These are phyloP conservation scores for Parafenestella ontariensis DNA, from an alignment of 2,329 filamentous ascomycete genomes.

Conservation along the genomic window DNA sequence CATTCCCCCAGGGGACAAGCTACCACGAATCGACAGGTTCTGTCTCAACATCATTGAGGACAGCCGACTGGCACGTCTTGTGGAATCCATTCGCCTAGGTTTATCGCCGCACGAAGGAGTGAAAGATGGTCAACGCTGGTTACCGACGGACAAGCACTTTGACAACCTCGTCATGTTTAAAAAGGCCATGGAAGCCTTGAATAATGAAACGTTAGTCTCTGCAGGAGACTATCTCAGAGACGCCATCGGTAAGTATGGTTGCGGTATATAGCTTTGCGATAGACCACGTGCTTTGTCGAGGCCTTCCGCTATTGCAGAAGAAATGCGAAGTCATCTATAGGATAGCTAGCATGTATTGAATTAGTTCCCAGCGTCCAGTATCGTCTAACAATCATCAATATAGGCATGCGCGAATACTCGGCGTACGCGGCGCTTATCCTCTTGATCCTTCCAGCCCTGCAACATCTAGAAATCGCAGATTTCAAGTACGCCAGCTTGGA, in stretches of 20 bases:
- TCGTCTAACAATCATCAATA: neutral
- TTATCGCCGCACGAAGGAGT: slow-evolving; percentile 16
- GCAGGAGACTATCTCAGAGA: slow-evolving; percentile 23
- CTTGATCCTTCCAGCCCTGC: slow-evolving; percentile 26
- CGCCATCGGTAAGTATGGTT: slow-evolving; percentile 12
- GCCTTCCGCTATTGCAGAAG: too few relatives aligned
- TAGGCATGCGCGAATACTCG: slow-evolving; percentile 30
- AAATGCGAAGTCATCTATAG: neutral
- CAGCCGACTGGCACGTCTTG: slow-evolving; percentile 19
- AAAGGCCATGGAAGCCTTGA: slow-evolving; percentile 17
- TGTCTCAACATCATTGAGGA: slow-evolving; percentile 31
- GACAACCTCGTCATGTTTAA: slow-evolving; percentile 18
- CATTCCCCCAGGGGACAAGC: slow-evolving; percentile 16
- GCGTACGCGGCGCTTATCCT: slow-evolving; percentile 33
- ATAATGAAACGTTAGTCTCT: slow-evolving; percentile 21
- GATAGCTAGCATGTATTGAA: neutral
- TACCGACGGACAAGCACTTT: slow-evolving; percentile 20
- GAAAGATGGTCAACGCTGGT: slow-evolving; percentile 22
- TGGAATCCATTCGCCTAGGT: slow-evolving; percentile 31
- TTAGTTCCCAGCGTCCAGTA: neutral
- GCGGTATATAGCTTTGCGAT: neutral
- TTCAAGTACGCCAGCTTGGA: slow-evolving; percentile 25
- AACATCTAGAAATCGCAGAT: slow-evolving; percentile 25
- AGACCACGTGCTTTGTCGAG: too few relatives aligned
- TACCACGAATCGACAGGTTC: slow-evolving; percentile 36